Conservation (phyloP, 345 rosid species). For the Hibiscus syriacus region DNA sequence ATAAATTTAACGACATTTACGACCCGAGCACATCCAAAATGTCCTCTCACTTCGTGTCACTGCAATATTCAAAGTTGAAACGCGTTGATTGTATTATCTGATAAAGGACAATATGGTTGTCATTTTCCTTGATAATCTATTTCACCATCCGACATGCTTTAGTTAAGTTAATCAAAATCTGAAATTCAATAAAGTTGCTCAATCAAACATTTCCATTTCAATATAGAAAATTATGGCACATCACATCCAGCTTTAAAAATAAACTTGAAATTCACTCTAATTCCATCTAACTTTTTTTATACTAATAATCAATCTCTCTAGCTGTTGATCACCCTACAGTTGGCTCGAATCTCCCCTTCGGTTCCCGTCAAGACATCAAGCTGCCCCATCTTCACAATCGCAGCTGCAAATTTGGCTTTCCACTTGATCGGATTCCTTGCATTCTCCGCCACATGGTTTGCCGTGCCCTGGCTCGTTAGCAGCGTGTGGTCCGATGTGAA, state of each 20-base stretch:
- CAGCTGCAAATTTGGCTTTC: slow-evolving; percentile 38
- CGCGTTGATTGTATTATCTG: background rate
- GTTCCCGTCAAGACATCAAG: slow-evolving; percentile 50
- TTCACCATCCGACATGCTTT: background rate
- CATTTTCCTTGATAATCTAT: background rate
- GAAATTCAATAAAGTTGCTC: background rate
- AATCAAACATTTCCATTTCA: background rate
- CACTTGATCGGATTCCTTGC: slow-evolving; percentile 24
- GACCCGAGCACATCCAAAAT: too few relatives aligned
- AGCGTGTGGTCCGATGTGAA: slow-evolving; percentile 54
- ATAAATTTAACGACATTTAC: too few relatives aligned
- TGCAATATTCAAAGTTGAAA: background rate
- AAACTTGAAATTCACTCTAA: background rate
- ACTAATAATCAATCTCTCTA: too few relatives aligned
- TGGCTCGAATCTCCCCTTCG: slow-evolving; percentile 53
- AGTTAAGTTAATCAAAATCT: background rate
- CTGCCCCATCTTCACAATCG: slow-evolving; percentile 76
- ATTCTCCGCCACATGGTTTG: slow-evolving; percentile 25
- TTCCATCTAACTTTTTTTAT: background rate
- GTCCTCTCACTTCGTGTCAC: background rate
- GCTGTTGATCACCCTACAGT: slow-evolving; percentile 48
- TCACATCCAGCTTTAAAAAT: too few relatives aligned
- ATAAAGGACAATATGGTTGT: background rate
- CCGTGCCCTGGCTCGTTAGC: slow-evolving; percentile 26
- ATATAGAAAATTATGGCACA: background rate